phyloP scores from a whole-genome alignment of 179 eudicot genomes.

The Silene vulgaris region DNA sequence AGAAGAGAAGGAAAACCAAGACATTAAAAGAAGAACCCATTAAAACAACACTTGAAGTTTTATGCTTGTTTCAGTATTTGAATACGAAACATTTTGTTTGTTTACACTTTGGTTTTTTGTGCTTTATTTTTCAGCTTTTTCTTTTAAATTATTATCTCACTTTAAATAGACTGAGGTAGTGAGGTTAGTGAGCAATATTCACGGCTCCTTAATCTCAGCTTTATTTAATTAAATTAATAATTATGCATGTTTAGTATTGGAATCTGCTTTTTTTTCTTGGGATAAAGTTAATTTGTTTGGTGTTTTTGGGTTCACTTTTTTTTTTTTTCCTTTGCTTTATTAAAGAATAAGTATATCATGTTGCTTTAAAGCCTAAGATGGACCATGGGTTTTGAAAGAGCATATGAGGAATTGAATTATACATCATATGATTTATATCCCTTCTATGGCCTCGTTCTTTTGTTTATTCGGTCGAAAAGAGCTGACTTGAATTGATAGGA shows the following conservation, averaged over 20 bases:
- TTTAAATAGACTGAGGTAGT: background rate
- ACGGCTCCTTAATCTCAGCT: slow-evolving; percentile 19
- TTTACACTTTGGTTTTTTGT: slow-evolving; percentile 20
- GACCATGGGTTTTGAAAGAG: slow-evolving; percentile 6
- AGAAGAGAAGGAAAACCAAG: slow-evolving; percentile 37
- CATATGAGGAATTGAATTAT: background rate
- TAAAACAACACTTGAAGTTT: slow-evolving; percentile 17
- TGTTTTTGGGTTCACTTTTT: slow-evolving; percentile 30
- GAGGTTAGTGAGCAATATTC: slow-evolving; percentile 10
- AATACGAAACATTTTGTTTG: slow-evolving; percentile 18
- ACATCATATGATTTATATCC: no score
- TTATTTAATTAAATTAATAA: background rate
- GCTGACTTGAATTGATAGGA: no score
- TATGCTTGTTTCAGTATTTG: slow-evolving; percentile 21
- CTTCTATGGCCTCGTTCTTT: no score
- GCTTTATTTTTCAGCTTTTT: slow-evolving; percentile 19
- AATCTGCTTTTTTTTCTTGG: slow-evolving; percentile 48
- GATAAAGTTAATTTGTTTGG: slow-evolving; percentile 32
- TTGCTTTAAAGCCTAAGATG: slow-evolving; percentile 27
- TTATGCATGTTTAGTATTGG: slow-evolving; percentile 35
- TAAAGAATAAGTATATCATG: slow-evolving; percentile 31
- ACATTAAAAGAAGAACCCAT: slow-evolving; percentile 43
- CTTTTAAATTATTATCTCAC: background rate
- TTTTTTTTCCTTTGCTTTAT: slow-evolving; percentile 15
- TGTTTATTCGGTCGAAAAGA: no score